Conservation (phyloP, 2,329 filamentous ascomycete genomes). For the Aspergillus fijiensis region DNA sequence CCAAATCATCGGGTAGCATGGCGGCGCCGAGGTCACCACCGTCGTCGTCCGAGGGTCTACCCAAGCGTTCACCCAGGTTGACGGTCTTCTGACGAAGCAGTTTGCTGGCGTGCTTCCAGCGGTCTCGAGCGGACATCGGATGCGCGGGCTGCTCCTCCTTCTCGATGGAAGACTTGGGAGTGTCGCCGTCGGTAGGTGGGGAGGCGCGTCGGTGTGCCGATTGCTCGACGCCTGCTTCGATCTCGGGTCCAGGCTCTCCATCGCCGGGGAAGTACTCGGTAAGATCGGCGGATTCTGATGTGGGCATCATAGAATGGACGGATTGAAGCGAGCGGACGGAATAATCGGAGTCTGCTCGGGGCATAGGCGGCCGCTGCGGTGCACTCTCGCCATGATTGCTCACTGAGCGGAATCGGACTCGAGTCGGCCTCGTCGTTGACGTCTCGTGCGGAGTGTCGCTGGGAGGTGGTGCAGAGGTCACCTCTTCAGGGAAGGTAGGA, state of each 20-base stretch:
- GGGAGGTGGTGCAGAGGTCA: not conserved
- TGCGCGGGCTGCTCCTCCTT: slow-evolving; percentile 13
- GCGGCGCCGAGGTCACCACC: slow-evolving; percentile 32
- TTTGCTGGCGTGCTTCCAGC: slow-evolving; percentile 31
- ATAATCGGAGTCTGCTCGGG: slow-evolving; percentile 19
- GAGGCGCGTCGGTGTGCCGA: not conserved
- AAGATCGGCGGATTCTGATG: slow-evolving; percentile 11
- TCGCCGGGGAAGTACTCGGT: slow-evolving; percentile 5
- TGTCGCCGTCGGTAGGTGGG: slow-evolving; percentile 4
- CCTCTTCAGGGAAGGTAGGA: not conserved
- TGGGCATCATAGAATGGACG: slow-evolving; percentile 9
- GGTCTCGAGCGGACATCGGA: slow-evolving; percentile 22
- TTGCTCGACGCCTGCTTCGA: not conserved
- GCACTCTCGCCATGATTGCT: slow-evolving; percentile 12
- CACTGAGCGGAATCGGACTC: slow-evolving; percentile 25
- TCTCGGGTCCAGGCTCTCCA: not conserved
- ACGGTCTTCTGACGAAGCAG: slow-evolving; percentile 32
- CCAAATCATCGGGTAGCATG: slow-evolving; percentile 32
- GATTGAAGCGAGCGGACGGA: slow-evolving; percentile 20
- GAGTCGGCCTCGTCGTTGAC: slow-evolving; percentile 8
- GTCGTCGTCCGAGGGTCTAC: slow-evolving; percentile 30
- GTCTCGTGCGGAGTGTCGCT: not conserved
- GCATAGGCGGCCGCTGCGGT: slow-evolving; percentile 7
- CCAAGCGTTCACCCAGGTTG: slow-evolving; percentile 29
- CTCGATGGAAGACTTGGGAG: not conserved